Base-by-base conservation (phyloP, 352 stramenopile genomes). In the Globisporangium takayamanum region DNA sequence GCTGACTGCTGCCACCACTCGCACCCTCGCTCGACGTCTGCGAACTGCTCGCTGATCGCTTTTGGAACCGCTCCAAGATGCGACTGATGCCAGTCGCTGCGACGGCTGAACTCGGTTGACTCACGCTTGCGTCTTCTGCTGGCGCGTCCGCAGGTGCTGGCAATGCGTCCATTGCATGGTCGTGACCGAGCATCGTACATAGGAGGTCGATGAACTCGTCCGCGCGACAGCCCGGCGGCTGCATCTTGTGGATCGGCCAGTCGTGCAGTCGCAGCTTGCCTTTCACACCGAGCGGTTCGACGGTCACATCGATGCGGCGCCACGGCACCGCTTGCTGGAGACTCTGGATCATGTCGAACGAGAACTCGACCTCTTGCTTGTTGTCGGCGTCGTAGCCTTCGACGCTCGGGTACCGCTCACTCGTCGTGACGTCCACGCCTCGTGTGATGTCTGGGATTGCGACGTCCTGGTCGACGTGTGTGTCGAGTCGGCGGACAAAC, bases 241-340 rank as follows among this genome's bases (percentile, higher is more conserved):
- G 77, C 75, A 86, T 87, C 63, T 90, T 90, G 72, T 74, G 84
- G 56, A 90, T 83, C 12, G 76, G 60, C 83, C 83, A 92, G 69
- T 89, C 80, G 53, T 92, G 83, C n/a, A 92, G 70, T 11, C 76
- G 74, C 57, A 88, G 60, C 46, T 88, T 86, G 16, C 78, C 80
- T 57, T 87, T 88, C 48, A 90, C 63, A 6, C 78, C 77, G 22
- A 66, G 69, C 7, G 75, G 76, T 50, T 88, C 69, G 47, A 93
- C 78, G 18, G 77, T 74, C 18, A 90, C 63, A 42, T 90, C 76
- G 60, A 90, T 77, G 5, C 83, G 76, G 49, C 80, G 68, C 80
- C 80, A 90, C 1, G 67, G 63, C 50, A 90, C 59, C 7, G 74
- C 64, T 0, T 70, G 58, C 53, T 89, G 78, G 50, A 86, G 63